Evolutionary conservation across 768 basidiomycete species (phyloP).

Genomic region (Trametes villosa): DNA sequence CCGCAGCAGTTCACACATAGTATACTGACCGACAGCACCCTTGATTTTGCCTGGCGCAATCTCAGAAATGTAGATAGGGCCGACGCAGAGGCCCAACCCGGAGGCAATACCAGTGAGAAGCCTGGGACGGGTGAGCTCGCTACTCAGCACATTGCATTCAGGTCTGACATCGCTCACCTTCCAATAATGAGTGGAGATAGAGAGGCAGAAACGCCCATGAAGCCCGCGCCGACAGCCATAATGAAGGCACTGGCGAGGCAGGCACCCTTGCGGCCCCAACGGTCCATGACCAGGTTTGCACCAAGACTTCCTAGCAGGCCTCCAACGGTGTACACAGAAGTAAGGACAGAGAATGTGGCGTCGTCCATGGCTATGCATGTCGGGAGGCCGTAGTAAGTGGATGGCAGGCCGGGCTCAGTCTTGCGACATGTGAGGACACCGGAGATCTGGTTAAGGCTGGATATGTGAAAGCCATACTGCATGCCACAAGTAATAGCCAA

Average conservation of each 20-base stretch:
- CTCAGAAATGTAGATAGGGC: slow-evolving; percentile 84
- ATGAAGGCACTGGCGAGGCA: slow-evolving; percentile 60
- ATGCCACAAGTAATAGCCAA: background rate
- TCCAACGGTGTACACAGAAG: slow-evolving; percentile 85
- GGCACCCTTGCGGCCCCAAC: slow-evolving; percentile 71
- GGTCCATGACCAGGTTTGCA: slow-evolving; percentile 72
- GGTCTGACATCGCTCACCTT: slow-evolving; percentile 47
- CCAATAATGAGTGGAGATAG: slow-evolving; percentile 63
- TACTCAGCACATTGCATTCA: background rate
- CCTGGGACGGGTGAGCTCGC: slow-evolving; percentile 39
- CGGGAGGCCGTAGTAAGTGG: slow-evolving; percentile 49
- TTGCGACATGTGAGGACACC: slow-evolving; percentile 56
- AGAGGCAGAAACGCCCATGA: slow-evolving; percentile 70
- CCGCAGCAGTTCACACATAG: no score
- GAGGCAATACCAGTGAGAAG: slow-evolving; percentile 71
- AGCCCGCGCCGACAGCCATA: slow-evolving; percentile 57
- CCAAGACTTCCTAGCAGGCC: slow-evolving; percentile 78
- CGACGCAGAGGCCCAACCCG: slow-evolving; percentile 76
- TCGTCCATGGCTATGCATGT: slow-evolving; percentile 83
- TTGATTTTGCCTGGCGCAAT: slow-evolving; percentile 79
- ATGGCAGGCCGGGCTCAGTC: slow-evolving; percentile 15
- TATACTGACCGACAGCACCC: slow-evolving; percentile 66
- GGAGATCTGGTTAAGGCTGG: slow-evolving; percentile 83
- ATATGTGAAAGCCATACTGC: slow-evolving; percentile 92
- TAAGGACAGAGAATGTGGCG: slow-evolving; percentile 79